Evolutionary conservation across 1,284 basidiomycete species (phyloP).

Genomic region (Kwoniella shivajii): DNA sequence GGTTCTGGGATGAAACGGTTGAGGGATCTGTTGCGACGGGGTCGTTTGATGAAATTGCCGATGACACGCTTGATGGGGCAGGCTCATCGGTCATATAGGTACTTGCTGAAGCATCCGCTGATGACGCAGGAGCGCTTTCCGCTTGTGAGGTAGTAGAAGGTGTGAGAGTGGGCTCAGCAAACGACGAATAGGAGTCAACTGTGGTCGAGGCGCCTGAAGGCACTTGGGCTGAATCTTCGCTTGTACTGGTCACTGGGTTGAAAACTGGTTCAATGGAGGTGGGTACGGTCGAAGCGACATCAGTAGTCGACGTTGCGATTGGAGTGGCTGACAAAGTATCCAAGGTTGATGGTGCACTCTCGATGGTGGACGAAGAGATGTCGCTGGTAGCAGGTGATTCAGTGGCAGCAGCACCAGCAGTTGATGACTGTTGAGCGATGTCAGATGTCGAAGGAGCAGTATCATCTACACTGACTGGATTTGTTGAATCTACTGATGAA

Average conservation of each 20-base stretch:
- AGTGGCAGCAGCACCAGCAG: not conserved
- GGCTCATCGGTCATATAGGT: not conserved
- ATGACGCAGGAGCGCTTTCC: not conserved
- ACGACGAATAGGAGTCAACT: not conserved
- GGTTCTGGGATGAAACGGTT: not conserved
- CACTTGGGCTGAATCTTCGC: not conserved
- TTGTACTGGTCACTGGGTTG: conserved; percentile 1
- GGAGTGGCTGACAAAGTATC: not conserved
- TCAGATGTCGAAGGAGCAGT: not conserved
- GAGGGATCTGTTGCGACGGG: not conserved
- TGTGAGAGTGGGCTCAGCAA: not conserved
- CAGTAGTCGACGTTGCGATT: not conserved
- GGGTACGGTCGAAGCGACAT: not conserved
- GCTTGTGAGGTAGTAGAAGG: not conserved
- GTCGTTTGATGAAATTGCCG: not conserved
- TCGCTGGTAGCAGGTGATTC: not conserved
- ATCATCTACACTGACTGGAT: not conserved
- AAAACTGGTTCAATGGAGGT: not conserved
- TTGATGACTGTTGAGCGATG: not conserved
- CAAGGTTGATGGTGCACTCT: not conserved
- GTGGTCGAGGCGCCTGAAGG: not conserved
- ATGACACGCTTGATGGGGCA: too few species aligned
- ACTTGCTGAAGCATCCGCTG: not conserved
- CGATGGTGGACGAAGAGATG: not conserved
- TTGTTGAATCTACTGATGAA: not conserved